Conservation (phyloP, 1,139 yeast species). For the Scheffersomyces segobiensis region DNA sequence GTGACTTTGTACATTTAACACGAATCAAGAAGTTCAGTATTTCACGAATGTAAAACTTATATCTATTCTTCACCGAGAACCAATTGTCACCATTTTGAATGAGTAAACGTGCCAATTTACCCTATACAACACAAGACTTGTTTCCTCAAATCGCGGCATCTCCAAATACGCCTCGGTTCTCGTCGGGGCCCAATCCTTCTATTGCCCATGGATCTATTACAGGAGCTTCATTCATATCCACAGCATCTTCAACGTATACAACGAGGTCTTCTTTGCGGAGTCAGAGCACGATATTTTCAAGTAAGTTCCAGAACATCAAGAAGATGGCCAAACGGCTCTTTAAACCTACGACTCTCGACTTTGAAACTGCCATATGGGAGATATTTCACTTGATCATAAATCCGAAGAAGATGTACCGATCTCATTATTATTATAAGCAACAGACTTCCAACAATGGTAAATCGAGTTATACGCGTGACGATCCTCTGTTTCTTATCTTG, state of each 20-base stretch:
- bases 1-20: background rate
- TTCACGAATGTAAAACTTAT: background rate
- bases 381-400: conserved; percentile 69
- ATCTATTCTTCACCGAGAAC: background rate
- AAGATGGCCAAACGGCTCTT: conserved; percentile 46
- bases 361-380: conserved; percentile 93
- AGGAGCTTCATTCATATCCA: conserved; percentile 24
- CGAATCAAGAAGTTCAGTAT: background rate
- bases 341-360: conserved; percentile 81
- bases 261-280: background rate
- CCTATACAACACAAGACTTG: conserved; percentile 41
- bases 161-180: conserved; percentile 11
- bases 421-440: conserved; percentile 70
- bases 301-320: conserved; percentile 13
- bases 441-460: conserved; percentile 28
- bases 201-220: conserved; percentile 19
- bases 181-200: background rate
- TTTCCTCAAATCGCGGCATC: conserved; percentile 26
- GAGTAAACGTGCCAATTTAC: conserved; percentile 28
- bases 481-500: conserved; percentile 81
- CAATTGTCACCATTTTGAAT: conserved; percentile 1
- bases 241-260: conserved; percentile 13
- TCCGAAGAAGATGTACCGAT: conserved; percentile 80
- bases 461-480: conserved; percentile 76
- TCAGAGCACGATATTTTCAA: background rate